Percentiles rank a stretch among this genome's conserved stretches.
Conservation (phyloP, 495 filamentous ascomycete genomes). For the Jackrogersella minutella region DNA sequence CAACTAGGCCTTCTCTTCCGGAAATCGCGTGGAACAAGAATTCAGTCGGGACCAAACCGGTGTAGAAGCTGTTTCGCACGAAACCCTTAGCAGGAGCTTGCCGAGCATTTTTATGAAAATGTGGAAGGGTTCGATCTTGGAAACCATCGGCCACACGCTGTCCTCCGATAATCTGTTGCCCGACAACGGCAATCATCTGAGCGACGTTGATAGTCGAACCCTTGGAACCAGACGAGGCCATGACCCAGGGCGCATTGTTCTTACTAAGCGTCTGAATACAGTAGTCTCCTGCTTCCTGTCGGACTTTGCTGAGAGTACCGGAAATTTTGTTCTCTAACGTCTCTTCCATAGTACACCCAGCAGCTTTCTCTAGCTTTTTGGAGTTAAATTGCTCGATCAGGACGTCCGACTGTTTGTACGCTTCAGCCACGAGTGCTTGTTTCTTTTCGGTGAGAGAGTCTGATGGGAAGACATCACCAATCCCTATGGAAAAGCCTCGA, state of each 20-base stretch:
- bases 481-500: constrained; percentile 94
- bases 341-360: constrained; percentile 88
- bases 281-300: constrained; percentile 86
- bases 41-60: constrained; percentile 86
- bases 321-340: constrained; percentile 92
- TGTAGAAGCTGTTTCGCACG: constrained; percentile 96
- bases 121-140: constrained; percentile 91
- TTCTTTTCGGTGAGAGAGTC: constrained; percentile 72
- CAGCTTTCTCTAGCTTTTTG: constrained; percentile 79
- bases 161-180: constrained; percentile 95
- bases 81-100: constrained; percentile 95
- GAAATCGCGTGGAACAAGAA: constrained; percentile 99
- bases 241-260: constrained; percentile 92
- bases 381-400: constrained; percentile 82
- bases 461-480: constrained; percentile 90
- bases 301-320: constrained; percentile 88
- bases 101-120: constrained; percentile 92
- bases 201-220: constrained; percentile 97
- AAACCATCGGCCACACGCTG: constrained; percentile 95
- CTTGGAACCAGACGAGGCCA: constrained; percentile 97
- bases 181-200: constrained; percentile 97
- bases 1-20: constrained; percentile 96
- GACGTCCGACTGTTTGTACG: constrained; percentile 82
- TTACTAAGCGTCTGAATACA: constrained; percentile 90
- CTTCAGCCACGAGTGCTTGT: constrained; percentile 74